These are phyloP conservation scores for Mycena indigotica DNA, from an alignment of 768 basidiomycete genomes.

Conservation along the genomic window DNA sequence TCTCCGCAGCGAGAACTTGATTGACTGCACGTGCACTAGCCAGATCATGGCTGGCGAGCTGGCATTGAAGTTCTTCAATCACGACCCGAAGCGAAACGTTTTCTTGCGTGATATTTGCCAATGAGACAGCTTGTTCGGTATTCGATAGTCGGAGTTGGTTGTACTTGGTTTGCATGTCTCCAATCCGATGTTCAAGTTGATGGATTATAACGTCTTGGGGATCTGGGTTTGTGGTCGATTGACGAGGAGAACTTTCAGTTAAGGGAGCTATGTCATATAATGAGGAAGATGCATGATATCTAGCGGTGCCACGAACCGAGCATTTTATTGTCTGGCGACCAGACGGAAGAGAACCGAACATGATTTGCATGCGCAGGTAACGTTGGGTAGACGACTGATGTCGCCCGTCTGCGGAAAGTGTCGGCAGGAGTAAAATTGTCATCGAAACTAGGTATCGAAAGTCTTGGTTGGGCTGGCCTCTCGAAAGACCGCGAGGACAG, in stretches of 20 bases:
- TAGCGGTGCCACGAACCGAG: neutral
- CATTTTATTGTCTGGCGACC: neutral
- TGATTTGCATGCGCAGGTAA: slow-evolving; percentile 6
- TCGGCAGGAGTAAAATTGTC: neutral
- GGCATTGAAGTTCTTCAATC: slow-evolving; percentile 16
- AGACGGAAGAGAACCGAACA: slow-evolving; percentile 13
- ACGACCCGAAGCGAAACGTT: slow-evolving; percentile 18
- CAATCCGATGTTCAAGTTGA: slow-evolving; percentile 5
- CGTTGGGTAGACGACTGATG: slow-evolving; percentile 7
- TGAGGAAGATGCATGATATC: too few relatives aligned
- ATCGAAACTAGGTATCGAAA: neutral
- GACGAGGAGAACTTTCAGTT: neutral
- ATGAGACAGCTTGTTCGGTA: slow-evolving; percentile 4
- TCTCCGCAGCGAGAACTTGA: slow-evolving; percentile 16
- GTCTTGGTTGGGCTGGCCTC: neutral
- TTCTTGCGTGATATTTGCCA: slow-evolving; percentile 13
- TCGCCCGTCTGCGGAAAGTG: slow-evolving; percentile 2
- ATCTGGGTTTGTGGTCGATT: neutral
- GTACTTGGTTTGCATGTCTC: slow-evolving; percentile 9
- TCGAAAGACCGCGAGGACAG: neutral
- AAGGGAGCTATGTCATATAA: too few relatives aligned
- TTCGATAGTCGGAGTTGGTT: slow-evolving; percentile 17
- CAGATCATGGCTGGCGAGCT: slow-evolving; percentile 7
- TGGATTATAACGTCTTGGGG: slow-evolving; percentile 4
- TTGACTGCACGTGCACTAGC: slow-evolving; percentile 8